These are phyloP conservation scores for Blastobotrys malaysiensis DNA, from an alignment of 1,139 yeast genomes.

Conservation along the genomic window DNA sequence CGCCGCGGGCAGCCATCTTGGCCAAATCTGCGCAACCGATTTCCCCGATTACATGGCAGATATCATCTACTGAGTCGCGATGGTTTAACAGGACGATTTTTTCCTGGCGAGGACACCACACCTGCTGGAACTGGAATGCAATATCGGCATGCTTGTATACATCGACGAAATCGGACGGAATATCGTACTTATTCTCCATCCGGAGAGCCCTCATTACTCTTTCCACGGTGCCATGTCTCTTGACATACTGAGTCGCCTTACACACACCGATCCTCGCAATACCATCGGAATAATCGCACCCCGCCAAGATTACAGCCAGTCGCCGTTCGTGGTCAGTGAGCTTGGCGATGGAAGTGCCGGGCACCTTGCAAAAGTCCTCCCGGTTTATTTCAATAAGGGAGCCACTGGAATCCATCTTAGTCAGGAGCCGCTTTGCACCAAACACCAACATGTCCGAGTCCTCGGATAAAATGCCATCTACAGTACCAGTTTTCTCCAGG, in stretches of 20 bases:
- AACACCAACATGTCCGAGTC: conserved; percentile 90
- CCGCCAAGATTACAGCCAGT: conserved; percentile 79
- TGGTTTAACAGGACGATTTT: conserved; percentile 54
- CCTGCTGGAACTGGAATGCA: conserved; percentile 84
- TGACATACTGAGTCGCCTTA: conserved; percentile 64
- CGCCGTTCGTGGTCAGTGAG: conserved; percentile 57
- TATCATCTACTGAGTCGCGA: conserved; percentile 31
- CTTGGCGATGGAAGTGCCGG: conserved; percentile 38
- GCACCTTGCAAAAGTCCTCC: conserved; percentile 33
- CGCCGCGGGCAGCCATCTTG: conserved; percentile 55
- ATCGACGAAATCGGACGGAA: conserved; percentile 55
- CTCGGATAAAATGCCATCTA: conserved; percentile 85
- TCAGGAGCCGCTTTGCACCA: conserved; percentile 72
- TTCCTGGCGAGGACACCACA: conserved; percentile 58
- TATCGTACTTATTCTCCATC: conserved; percentile 52
- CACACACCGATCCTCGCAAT: conserved; percentile 74
- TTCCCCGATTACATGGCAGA: conserved; percentile 52
- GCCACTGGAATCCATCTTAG: conserved; percentile 72
- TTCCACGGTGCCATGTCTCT: conserved; percentile 47
- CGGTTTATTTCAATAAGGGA: conserved; percentile 65
- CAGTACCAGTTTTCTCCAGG: conserved; percentile 66
- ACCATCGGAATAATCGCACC: conserved; percentile 94
- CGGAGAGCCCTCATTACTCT: conserved; percentile 52
- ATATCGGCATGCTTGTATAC: conserved; percentile 64
- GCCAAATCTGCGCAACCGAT: conserved; percentile 45